Evolutionary conservation across 768 basidiomycete species (phyloP).

Genomic region (Gymnopilus dilepis): DNA sequence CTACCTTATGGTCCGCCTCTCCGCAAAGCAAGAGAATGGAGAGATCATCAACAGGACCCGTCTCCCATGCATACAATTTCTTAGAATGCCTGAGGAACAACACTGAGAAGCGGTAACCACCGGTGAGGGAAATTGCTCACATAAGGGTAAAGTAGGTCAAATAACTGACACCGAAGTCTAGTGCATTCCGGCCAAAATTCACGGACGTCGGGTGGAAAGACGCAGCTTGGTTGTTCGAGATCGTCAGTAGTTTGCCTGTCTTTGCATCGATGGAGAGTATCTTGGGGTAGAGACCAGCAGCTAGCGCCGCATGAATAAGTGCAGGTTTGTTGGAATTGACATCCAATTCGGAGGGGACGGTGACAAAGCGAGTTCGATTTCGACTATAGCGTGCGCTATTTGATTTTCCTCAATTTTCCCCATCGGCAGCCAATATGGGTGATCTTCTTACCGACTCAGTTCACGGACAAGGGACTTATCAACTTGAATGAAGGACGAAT

Average conservation of each 20-base stretch:
- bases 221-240: slow-evolving; percentile 79
- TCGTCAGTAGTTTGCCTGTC: slow-evolving; percentile 72
- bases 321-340: slow-evolving; percentile 66
- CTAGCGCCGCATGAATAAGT: slow-evolving; percentile 81
- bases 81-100: slow-evolving; percentile 79
- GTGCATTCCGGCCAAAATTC: slow-evolving; percentile 74
- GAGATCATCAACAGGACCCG: slow-evolving; percentile 84
- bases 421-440: neutral
- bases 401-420: neutral
- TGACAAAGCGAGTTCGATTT: slow-evolving; percentile 75
- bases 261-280: slow-evolving; percentile 71
- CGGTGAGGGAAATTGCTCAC: slow-evolving; percentile 44
- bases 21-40: slow-evolving; percentile 86
- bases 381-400: slow-evolving; percentile 76
- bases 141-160: slow-evolving; percentile 89
- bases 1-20: slow-evolving; percentile 84
- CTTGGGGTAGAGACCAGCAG: slow-evolving; percentile 91
- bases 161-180: slow-evolving; percentile 77
- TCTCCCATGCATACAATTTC: slow-evolving; percentile 93
- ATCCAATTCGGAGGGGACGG: slow-evolving; percentile 74
- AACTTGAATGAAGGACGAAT: slow-evolving; percentile 82
- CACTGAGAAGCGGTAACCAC: neutral
- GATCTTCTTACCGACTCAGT: slow-evolving; percentile 58
- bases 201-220: slow-evolving; percentile 91
- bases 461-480: slow-evolving; percentile 69